Conservation (phyloP, 805 yeast species). For the Candida krabiensis region DNA sequence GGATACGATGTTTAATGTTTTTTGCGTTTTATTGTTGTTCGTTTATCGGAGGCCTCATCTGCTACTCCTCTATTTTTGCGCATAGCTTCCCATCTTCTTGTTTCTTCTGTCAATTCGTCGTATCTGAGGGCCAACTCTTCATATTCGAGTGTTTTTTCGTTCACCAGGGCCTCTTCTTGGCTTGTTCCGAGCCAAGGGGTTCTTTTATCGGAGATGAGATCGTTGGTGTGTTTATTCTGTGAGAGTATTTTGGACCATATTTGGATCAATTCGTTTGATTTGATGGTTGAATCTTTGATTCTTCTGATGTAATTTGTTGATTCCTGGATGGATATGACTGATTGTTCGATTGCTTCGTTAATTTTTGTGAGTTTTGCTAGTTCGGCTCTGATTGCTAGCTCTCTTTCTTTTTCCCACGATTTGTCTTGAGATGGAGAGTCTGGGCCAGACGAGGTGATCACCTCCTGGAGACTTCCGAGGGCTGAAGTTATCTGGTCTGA, state of each 20-base stretch:
- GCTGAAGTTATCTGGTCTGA: constrained; percentile 18
- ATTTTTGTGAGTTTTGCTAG: constrained; percentile 16
- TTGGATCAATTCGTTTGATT: constrained; percentile 41
- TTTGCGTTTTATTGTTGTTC: constrained; percentile 10
- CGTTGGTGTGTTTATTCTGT: constrained; percentile 56
- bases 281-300: constrained; percentile 17
- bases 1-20: too few species aligned
- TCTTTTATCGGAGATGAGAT: constrained; percentile 36
- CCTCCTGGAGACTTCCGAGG: constrained; percentile 13
- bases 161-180: constrained; percentile 16
- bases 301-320: constrained; percentile 16
- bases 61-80: constrained; percentile 1
- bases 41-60: constrained; percentile 18
- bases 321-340: constrained; percentile 19
- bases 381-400: constrained; percentile 16
- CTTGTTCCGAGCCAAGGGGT: constrained; percentile 19
- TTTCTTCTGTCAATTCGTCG: constrained; percentile 14
- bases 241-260: constrained; percentile 64
- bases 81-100: constrained; percentile 26
- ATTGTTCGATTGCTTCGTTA: constrained; percentile 17
- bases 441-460: constrained; percentile 5
- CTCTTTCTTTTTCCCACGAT: constrained; percentile 10
- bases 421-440: constrained; percentile 7
- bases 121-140: constrained; percentile 28
- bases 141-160: constrained; percentile 24